A percentile compares a stretch with the other conserved stretches of the same genome.
Evolutionary conservation across 2,329 filamentous ascomycete genomes (phyloP).

Genomic region (Colletotrichum musicola): DNA sequence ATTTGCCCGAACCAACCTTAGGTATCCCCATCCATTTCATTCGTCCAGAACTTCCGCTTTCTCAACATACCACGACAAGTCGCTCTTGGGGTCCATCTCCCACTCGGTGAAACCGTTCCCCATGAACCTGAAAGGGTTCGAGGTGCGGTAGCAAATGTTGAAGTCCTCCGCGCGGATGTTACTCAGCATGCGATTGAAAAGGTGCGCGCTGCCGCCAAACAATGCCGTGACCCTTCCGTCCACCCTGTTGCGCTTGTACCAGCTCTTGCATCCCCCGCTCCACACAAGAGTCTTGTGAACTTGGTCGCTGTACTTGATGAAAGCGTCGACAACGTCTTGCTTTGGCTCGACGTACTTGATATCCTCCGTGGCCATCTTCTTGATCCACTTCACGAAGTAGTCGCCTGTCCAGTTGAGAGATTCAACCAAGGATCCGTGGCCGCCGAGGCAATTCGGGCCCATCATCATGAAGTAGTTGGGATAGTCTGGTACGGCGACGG

Average conservation of each 20-base stretch:
- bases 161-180: constrained; percentile 62
- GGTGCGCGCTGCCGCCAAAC: constrained; percentile 57
- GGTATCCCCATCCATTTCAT: neutral
- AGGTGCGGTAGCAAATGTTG: constrained; percentile 56
- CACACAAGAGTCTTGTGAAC: constrained; percentile 59
- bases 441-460: constrained; percentile 38
- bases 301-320: constrained; percentile 55
- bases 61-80: constrained; percentile 46
- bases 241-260: constrained; percentile 60
- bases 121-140: constrained; percentile 61
- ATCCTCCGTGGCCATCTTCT: constrained; percentile 44
- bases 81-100: constrained; percentile 50
- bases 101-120: constrained; percentile 60
- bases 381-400: constrained; percentile 43
- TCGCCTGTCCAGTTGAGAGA: constrained; percentile 44
- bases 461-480: constrained; percentile 48
- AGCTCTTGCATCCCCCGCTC: constrained; percentile 55
- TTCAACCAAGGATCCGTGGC: constrained; percentile 38
- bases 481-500: constrained; percentile 46
- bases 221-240: constrained; percentile 59
- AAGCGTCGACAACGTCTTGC: constrained; percentile 50
- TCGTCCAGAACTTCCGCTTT: constrained; percentile 24
- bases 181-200: constrained; percentile 51
- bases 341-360: constrained; percentile 49
- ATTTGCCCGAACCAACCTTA: no score